Percentiles rank a stretch among this genome's conserved stretches.
Evolutionary conservation across 768 basidiomycete species (phyloP).

Genomic region (Royoungia palumana): DNA sequence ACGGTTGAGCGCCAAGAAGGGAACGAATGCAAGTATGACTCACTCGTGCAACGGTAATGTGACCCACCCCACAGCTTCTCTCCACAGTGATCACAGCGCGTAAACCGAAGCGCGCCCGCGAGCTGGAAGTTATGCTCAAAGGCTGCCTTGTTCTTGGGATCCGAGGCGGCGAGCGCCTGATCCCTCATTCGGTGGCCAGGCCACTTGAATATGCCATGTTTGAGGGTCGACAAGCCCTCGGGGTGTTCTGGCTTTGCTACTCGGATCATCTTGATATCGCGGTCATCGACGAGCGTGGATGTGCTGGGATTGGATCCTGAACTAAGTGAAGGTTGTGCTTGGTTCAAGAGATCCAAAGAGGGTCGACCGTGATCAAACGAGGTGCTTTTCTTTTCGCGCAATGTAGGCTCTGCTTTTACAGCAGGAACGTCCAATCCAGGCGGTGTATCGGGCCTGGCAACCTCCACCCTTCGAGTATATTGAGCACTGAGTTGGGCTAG

Average conservation of each 20-base stretch:
- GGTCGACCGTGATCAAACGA: conserved; percentile 28
- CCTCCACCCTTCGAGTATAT: conserved; percentile 75
- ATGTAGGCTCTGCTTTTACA: conserved; percentile 6
- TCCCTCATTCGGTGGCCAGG: conserved; percentile 56
- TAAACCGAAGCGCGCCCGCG: conserved; percentile 81
- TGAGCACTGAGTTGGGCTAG: conserved; percentile 84
- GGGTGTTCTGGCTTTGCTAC: conserved; percentile 28
- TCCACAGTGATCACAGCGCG: conserved; percentile 91
- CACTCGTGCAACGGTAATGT: conserved; percentile 87
- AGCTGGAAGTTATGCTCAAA: conserved; percentile 87
- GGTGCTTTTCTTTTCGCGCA: conserved; percentile 25
- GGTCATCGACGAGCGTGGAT: conserved; percentile 25
- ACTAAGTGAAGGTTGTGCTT: conserved; percentile 14
- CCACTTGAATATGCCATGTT: conserved; percentile 70
- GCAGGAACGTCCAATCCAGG: conserved; percentile 5
- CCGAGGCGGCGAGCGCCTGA: conserved; percentile 32
- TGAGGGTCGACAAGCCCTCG: conserved; percentile 50
- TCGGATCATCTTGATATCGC: conserved; percentile 26
- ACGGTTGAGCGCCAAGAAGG: conserved; percentile 1
- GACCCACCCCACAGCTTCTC: conserved; percentile 99
- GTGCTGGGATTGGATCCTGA: conserved; percentile 19
- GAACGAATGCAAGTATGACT: conserved; percentile 29
- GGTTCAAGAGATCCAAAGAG: conserved; percentile 5
- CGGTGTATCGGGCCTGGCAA: conserved; percentile 16
- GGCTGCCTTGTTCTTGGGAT: conserved; percentile 38